Evolutionary conservation across 352 stramenopile genomes (phyloP).

Genomic region (Nothophytophthora sp.): DNA sequence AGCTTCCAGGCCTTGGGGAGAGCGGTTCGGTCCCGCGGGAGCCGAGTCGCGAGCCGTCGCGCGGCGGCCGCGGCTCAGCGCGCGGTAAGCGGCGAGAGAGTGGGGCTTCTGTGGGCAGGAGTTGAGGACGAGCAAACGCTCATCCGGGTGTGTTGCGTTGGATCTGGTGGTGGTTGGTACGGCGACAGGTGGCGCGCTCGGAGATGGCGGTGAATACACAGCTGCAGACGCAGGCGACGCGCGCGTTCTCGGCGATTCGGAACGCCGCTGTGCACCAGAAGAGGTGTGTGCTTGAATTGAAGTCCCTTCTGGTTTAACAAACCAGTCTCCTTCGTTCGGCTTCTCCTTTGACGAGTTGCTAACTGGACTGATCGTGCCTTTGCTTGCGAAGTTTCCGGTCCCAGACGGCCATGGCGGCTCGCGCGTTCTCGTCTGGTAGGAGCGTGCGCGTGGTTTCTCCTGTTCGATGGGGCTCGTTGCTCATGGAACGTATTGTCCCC

Average conservation of each 20-base stretch:
- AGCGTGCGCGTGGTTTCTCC: neutral
- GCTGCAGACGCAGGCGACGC: conserved; percentile 7
- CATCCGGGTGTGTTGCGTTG: neutral
- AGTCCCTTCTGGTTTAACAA: too few relatives aligned
- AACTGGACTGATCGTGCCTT: neutral
- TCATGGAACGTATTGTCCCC: conserved; percentile 1
- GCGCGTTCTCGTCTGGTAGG: conserved; percentile 57
- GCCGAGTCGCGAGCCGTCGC: conserved; percentile 29
- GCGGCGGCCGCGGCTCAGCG: conserved; percentile 11
- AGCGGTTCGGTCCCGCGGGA: conserved; percentile 37
- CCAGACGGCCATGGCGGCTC: conserved; percentile 21
- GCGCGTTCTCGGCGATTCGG: conserved; percentile 34
- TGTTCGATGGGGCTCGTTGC: neutral
- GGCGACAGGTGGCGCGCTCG: conserved; percentile 1
- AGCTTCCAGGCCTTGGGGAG: conserved; percentile 53
- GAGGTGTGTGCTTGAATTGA: conserved; percentile 32
- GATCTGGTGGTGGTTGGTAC: neutral
- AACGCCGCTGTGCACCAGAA: conserved; percentile 13
- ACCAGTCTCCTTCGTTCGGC: neutral
- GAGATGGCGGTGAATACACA: conserved; percentile 11
- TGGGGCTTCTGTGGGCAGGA: neutral
- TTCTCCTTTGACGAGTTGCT: neutral
- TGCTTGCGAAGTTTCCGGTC: conserved; percentile 23
- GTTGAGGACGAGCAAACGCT: too few relatives aligned
- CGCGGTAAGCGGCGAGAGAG: conserved; percentile 7